Base-by-base conservation (phyloP, 345 rosid genomes). In the Lumnitzera littorea region DNA sequence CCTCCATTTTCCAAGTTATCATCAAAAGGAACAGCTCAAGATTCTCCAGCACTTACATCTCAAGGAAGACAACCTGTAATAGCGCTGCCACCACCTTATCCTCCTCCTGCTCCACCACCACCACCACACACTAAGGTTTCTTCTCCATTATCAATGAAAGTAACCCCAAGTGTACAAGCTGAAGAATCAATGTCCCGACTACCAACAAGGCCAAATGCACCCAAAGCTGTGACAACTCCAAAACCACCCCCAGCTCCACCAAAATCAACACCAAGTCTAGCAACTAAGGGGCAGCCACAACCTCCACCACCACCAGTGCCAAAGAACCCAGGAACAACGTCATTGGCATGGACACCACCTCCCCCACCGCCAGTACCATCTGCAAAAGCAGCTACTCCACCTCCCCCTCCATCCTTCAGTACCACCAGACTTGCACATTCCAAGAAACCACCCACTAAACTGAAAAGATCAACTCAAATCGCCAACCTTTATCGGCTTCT, bases 401-500 rank as follows among this genome's bases (percentile, higher is more conserved):
- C 90, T 2, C 72, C 67, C 5, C 86, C 90, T 0, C 90, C 85
- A 62, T 91, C 91, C 36, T 72, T 67, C 48, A 70, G 76, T 60
- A 73, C 76, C 23, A 73, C 73, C 31, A 79, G 63, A 64, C 65
- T 82, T 60, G 74, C 79, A 58, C 77, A 85, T 11, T 78, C 91
- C 64, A 84, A 77, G 82, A 87, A 86, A 76, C 75, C 85, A 61
- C 57, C 62, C 15, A 85, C 90, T 16, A 94, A 83, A 67, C 67
- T 94, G 75, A 90, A 84, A 78, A 77, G 96, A 62, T 94, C 96
- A 62, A 82, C 78, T 57, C 91, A 94, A 29, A 71, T 90, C 69
- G 76, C 88, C 3, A 84, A 62, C 56, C 74, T 94, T 41, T 80
- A 90, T 51, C 68, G 97, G 63, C 51, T 71, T 54, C 88, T 90